Evolutionary conservation across 352 stramenopile species (phyloP), one percentile per base, ranked within the genome.

Genomic region (Phytophthora pseudosyringae): DNA sequence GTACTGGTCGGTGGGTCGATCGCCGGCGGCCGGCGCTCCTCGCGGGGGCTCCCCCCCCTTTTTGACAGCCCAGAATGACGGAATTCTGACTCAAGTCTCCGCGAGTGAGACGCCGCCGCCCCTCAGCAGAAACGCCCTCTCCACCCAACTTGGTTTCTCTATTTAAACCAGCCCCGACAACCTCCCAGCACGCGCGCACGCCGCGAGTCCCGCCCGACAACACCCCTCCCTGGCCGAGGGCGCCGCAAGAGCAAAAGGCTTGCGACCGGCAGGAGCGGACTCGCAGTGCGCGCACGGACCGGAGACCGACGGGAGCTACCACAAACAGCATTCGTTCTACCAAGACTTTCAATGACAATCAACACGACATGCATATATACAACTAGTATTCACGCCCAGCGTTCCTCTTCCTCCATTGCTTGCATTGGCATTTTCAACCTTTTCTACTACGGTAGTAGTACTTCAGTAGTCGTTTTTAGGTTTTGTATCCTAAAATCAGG

Each of bases 1-100:
- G 38, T 76, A 76, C 58, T 69, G 68, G 68, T 76, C 68, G 68
- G 68, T 76, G 64, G 66, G 68, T 76, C 68, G 68, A 76, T 73
- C 68, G 58, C 68, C 56, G 58, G 64, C 58, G 68, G 53, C 46
- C 47, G 58, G 59, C 59, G 13, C 53, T 32, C n/a, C 41, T 57
- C 50, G 58, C 26, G 39, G 57, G 18, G 48, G 16, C 53, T 68
- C 48, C 48, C 59, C 57, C 55, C 53, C 50, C 56, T 59, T 62
- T 58, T 62, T 39, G 26, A 21, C 52, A 64, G 64, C 68, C 68
- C 68, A 76, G 68, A 72, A 76, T 71, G 40, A 76, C 68, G 68
- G 68, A 72, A 71, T 76, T 72, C 68, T 76, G 68, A 76, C 57
- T 55, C 46, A 41, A 52, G 63, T 55, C 43, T 52, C 58, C 60